Evolutionary conservation across 129 eudicot genomes (phyloP).

Genomic region (Chrysanthemum lavandulifolium): DNA sequence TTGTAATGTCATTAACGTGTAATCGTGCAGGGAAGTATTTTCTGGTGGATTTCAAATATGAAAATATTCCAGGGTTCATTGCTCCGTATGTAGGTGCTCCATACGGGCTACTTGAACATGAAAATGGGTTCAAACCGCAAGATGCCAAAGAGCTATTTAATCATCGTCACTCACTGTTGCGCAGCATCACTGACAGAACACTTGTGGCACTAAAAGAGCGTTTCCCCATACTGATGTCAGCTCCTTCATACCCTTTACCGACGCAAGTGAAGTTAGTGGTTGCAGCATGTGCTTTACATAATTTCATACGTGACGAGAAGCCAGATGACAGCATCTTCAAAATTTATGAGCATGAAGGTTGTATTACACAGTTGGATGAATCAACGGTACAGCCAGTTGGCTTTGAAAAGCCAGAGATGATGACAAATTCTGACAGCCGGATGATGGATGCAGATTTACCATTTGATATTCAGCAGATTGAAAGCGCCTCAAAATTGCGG

Average conservation of each 20-base stretch:
- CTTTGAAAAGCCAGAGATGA: constrained; percentile 33
- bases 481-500: constrained; percentile 35
- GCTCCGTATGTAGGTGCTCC: constrained; percentile 46
- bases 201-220: constrained; percentile 57
- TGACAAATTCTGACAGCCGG: constrained; percentile 28
- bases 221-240: constrained; percentile 54
- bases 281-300: constrained; percentile 61
- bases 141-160: constrained; percentile 54
- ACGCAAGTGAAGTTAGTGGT: constrained; percentile 60
- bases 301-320: constrained; percentile 52
- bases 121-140: constrained; percentile 41
- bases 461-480: constrained; percentile 36
- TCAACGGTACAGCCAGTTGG: constrained; percentile 32
- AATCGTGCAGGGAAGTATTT: constrained; percentile 48
- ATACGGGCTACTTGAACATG: constrained; percentile 29
- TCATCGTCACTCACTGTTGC: constrained; percentile 45
- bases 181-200: constrained; percentile 39
- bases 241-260: constrained; percentile 62
- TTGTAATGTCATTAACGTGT: background rate
- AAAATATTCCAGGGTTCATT: constrained; percentile 55
- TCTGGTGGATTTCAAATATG: constrained; percentile 49
- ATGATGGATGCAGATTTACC: constrained; percentile 36
- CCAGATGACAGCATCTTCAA: constrained; percentile 52
- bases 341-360: constrained; percentile 40
- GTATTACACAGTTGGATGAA: constrained; percentile 33